Conservation (phyloP, 75 land plant genomes). For the Sequoia sempervirens region DNA sequence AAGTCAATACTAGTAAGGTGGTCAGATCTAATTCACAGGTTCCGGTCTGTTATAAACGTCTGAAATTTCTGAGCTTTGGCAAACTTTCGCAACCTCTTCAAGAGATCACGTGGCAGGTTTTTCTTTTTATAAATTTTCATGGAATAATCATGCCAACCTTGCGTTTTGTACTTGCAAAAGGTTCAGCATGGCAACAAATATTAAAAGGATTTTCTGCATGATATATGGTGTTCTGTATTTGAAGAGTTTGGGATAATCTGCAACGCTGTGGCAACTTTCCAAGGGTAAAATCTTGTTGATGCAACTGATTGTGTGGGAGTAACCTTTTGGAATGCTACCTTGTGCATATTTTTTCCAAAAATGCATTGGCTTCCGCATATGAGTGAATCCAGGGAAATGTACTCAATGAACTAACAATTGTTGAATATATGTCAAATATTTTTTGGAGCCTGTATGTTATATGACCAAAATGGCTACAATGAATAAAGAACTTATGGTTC, state of each 20-base stretch:
- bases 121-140: neutral
- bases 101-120: neutral
- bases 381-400: conserved; percentile 4
- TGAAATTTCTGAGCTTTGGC: neutral
- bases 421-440: neutral
- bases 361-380: neutral
- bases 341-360: neutral
- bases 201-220: neutral
- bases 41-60: neutral
- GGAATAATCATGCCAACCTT: neutral
- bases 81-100: neutral
- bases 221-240: neutral
- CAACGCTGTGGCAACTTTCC: neutral
- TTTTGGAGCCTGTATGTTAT: neutral
- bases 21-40: neutral
- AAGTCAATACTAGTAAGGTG: neutral
- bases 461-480: neutral
- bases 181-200: neutral
- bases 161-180: neutral
- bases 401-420: neutral
- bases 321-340: neutral
- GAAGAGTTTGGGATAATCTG: neutral
- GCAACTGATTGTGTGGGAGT: neutral
- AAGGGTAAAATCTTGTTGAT: neutral
- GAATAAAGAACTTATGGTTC: neutral